Evolutionary conservation across 2,329 filamentous ascomycete species (phyloP).

Genomic region (Fusarium sp.): DNA sequence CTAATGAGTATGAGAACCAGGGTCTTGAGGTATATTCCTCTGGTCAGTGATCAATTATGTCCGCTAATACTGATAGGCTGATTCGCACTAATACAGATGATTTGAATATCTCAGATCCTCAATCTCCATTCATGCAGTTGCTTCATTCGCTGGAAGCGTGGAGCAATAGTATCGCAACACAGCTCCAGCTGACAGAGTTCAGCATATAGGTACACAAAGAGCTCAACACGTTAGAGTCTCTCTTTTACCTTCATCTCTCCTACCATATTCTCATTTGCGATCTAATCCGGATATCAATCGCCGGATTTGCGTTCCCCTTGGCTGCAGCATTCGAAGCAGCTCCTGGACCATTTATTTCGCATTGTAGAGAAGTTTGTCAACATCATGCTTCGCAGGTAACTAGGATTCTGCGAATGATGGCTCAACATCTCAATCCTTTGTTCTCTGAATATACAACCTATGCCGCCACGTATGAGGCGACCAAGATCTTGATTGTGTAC

Average conservation of each 20-base stretch:
- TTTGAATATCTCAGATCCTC: neutral
- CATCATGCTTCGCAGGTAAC: neutral
- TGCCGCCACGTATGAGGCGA: neutral
- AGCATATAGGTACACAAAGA: neutral
- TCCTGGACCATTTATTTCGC: neutral
- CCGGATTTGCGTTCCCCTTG: constrained; percentile 5
- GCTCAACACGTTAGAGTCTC: neutral
- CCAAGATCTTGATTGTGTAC: neutral
- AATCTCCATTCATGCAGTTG: neutral
- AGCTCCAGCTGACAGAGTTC: neutral
- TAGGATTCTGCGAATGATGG: neutral
- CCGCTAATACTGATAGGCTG: neutral
- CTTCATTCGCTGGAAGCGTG: neutral
- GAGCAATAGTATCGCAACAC: neutral
- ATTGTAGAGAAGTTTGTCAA: constrained; percentile 2
- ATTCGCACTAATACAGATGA: neutral
- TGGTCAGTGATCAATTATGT: rapidly evolving
- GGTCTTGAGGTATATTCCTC: neutral
- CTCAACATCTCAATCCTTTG: neutral
- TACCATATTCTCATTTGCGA: constrained; percentile 9
- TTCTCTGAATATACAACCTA: neutral
- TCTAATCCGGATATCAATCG: constrained; percentile 7
- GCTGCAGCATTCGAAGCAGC: neutral
- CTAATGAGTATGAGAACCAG: neutral
- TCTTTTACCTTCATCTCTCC: constrained; percentile 2